Percentiles rank a stretch among this genome's conserved stretches.
Evolutionary conservation across 495 filamentous ascomycete genomes (phyloP).

Genomic region (Pseudoneurospora amorphoporcata): DNA sequence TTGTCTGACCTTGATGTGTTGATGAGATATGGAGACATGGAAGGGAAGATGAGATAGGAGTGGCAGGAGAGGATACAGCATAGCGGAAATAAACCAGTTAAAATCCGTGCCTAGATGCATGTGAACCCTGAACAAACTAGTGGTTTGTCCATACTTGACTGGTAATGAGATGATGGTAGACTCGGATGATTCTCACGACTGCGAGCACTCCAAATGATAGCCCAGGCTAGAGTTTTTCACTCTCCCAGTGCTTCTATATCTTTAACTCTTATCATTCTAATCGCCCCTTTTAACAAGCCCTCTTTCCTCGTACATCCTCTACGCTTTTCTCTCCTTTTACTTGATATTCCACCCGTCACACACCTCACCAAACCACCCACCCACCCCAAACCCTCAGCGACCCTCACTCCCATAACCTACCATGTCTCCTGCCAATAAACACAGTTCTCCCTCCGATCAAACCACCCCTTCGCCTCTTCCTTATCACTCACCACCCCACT

Average conservation of each 20-base stretch:
- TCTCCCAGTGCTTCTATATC: neutral
- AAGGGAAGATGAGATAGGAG: neutral
- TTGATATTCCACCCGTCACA: neutral
- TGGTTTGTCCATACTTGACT: neutral
- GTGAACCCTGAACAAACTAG: neutral
- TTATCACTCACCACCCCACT: constrained; percentile 13
- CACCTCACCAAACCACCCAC: neutral
- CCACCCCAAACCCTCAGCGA: neutral
- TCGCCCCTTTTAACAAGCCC: neutral
- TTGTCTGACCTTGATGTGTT: neutral
- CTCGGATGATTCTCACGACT: neutral
- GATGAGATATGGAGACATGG: neutral
- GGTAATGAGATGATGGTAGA: neutral
- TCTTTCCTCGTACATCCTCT: neutral
- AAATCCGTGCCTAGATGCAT: neutral
- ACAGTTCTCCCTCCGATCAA: constrained; percentile 11
- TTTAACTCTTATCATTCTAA: neutral
- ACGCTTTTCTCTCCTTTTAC: neutral
- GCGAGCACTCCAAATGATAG: neutral
- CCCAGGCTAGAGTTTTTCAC: neutral
- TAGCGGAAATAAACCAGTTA: neutral
- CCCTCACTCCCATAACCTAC: constrained; percentile 9
- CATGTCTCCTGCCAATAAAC: constrained; percentile 40
- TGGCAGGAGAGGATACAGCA: neutral
- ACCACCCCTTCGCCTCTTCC: constrained; percentile 20